A percentile compares a stretch with the other conserved stretches of the same genome.
Conservation (phyloP, 2,329 filamentous ascomycete species). For the Cryphonectria radicalis region DNA sequence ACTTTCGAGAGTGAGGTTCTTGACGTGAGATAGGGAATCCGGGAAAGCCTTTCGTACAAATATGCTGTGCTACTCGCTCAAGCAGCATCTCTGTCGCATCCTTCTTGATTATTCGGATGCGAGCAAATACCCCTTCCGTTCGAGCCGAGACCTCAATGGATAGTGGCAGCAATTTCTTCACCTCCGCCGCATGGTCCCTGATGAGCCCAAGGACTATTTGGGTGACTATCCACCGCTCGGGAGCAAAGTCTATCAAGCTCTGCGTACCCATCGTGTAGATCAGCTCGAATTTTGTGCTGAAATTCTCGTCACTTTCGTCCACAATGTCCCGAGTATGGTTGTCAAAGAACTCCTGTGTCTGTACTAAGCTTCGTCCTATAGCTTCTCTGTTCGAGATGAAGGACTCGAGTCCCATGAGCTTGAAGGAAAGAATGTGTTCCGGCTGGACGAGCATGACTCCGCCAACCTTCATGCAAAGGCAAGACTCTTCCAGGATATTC, state of each 20-base stretch:
- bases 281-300: constrained; percentile 63
- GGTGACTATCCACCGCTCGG: constrained; percentile 59
- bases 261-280: constrained; percentile 66
- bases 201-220: constrained; percentile 57
- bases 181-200: constrained; percentile 33
- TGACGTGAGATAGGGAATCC: constrained; percentile 17
- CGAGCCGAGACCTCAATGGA: constrained; percentile 48
- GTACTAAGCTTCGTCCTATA: constrained; percentile 42
- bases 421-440: constrained; percentile 66
- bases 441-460: constrained; percentile 66
- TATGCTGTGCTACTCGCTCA: constrained; percentile 39
- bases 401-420: constrained; percentile 63
- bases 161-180: constrained; percentile 39
- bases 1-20: background rate
- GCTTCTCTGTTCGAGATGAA: constrained; percentile 38
- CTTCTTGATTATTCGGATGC: constrained; percentile 50
- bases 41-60: constrained; percentile 49
- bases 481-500: constrained; percentile 44
- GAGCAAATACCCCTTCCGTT: constrained; percentile 47
- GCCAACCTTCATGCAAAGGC: constrained; percentile 51
- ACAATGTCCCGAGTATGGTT: constrained; percentile 57
- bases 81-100: constrained; percentile 40
- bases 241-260: constrained; percentile 53
- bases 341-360: constrained; percentile 51
- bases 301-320: constrained; percentile 69